phyloP scores from a whole-genome alignment of 2,329 filamentous ascomycete genomes.

The Tolypocladium ovalisporum region DNA sequence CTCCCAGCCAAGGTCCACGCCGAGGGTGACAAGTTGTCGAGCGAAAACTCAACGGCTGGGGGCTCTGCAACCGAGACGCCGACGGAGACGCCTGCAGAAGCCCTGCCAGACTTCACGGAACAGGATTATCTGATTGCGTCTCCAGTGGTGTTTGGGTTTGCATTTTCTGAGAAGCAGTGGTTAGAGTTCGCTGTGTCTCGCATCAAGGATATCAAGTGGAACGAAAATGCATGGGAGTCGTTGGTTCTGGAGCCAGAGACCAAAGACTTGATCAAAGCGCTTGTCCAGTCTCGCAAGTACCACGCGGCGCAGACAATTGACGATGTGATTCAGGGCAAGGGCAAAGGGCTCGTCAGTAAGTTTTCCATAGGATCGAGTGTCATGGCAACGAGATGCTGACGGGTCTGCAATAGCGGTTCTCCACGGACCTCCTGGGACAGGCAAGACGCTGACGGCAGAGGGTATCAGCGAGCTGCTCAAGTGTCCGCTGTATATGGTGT shows the following conservation, averaged over 20 bases:
- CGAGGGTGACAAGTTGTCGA: not conserved
- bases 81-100: constrained; percentile 6
- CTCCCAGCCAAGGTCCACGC: constrained; percentile 23
- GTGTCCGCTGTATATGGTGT: constrained; percentile 74
- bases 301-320: constrained; percentile 73
- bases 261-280: constrained; percentile 57
- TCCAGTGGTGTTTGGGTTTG: constrained; percentile 75
- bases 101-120: constrained; percentile 24
- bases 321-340: constrained; percentile 74
- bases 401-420: constrained; percentile 44
- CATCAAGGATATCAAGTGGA: constrained; percentile 74
- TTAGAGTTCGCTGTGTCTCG: constrained; percentile 75
- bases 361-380: constrained; percentile 1
- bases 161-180: constrained; percentile 84
- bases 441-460: constrained; percentile 81
- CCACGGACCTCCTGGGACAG: constrained; percentile 77
- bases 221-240: constrained; percentile 70
- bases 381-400: not conserved
- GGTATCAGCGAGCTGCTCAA: constrained; percentile 75
- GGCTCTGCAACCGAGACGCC: constrained; percentile 3
- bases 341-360: constrained; percentile 65
- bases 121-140: constrained; percentile 79
- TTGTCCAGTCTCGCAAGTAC: constrained; percentile 77
- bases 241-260: constrained; percentile 58
- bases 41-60: not conserved